phyloP scores from a whole-genome alignment of 768 basidiomycete species.

The Rossbeevera mucosa region DNA sequence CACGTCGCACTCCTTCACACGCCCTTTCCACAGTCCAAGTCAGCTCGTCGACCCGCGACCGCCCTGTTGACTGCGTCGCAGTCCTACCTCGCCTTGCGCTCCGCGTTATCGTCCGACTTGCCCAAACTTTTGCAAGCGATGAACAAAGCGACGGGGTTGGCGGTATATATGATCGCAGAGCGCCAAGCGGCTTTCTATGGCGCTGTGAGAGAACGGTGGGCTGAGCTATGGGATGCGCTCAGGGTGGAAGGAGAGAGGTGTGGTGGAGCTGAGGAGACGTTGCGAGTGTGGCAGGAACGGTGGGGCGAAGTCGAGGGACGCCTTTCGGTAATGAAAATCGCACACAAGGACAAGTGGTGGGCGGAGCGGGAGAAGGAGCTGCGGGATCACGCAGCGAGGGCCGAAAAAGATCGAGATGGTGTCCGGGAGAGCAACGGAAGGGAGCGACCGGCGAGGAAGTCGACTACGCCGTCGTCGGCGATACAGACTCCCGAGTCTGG shows the following conservation, averaged over 20 bases:
- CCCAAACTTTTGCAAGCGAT: constrained; percentile 58
- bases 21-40: constrained; percentile 53
- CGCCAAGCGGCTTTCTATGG: constrained; percentile 60
- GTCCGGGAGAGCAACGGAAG: constrained; percentile 9
- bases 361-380: constrained; percentile 25
- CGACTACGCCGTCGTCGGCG: constrained; percentile 16
- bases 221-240: constrained; percentile 82
- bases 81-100: constrained; percentile 72
- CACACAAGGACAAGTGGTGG: constrained; percentile 36
- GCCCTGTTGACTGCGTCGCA: constrained; percentile 68
- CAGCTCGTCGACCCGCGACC: constrained; percentile 53
- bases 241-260: constrained; percentile 66
- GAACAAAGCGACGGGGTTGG: constrained; percentile 53
- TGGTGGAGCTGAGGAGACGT: constrained; percentile 62
- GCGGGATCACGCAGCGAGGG: constrained; percentile 15
- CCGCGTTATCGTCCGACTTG: constrained; percentile 66
- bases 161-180: constrained; percentile 47
- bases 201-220: constrained; percentile 62
- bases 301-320: constrained; percentile 63
- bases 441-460: constrained; percentile 15
- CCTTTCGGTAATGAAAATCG: constrained; percentile 36
- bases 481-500: constrained; percentile 17
- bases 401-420: constrained; percentile 15
- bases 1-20: constrained; percentile 68
- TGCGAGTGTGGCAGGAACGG: constrained; percentile 64